Evolutionary conservation across 2,329 filamentous ascomycete species (phyloP).

Genomic region (Ceratocystis eucalypticola): DNA sequence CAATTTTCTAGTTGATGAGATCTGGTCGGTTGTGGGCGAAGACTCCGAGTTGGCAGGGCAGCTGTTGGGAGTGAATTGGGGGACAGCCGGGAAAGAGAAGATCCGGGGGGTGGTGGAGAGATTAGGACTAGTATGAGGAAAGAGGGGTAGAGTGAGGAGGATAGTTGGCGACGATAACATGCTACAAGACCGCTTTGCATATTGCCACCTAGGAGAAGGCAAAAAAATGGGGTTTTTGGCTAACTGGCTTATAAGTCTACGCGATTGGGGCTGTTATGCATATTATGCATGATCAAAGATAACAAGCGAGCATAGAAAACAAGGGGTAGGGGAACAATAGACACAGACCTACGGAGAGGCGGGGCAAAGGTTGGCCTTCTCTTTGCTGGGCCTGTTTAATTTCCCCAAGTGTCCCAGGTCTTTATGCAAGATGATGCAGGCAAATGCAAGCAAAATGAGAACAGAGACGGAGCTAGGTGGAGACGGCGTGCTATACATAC

Average conservation of each 20-base stretch:
- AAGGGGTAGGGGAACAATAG: background rate
- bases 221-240: background rate
- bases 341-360: background rate
- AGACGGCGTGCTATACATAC: background rate
- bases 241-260: no score
- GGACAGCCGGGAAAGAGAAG: conserved; percentile 35
- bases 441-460: background rate
- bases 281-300: conserved; percentile 3
- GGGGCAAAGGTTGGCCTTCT: background rate
- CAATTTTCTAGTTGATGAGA: conserved; percentile 44
- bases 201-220: background rate
- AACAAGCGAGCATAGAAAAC: background rate
- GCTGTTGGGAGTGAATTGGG: conserved; percentile 45
- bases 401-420: background rate
- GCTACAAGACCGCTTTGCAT: background rate
- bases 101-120: conserved; percentile 32
- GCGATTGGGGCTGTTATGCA: background rate
- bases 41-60: conserved; percentile 24
- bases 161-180: background rate
- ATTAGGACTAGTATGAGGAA: conserved; percentile 29
- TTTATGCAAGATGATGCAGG: background rate
- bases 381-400: background rate
- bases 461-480: background rate
- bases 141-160: background rate
- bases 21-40: conserved; percentile 36